Conservation (phyloP, 176 grass and related monocot species). For the Oryza glumipatula region DNA sequence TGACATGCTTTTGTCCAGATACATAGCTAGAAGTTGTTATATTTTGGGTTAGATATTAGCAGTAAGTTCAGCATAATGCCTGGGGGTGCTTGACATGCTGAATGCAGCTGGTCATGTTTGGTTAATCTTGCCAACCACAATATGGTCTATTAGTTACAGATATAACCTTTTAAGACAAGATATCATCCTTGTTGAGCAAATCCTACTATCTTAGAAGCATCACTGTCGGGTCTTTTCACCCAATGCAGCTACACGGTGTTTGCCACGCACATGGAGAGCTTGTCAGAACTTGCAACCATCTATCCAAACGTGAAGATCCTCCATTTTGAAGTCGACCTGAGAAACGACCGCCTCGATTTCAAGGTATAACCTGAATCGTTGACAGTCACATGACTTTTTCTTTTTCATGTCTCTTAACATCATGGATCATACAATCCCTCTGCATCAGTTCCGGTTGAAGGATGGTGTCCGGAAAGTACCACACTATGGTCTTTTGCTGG, state of each 20-base stretch:
- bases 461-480: slow-evolving; percentile 73
- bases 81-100: background rate
- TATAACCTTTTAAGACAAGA: slow-evolving; percentile 7
- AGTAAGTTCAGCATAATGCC: slow-evolving; percentile 8
- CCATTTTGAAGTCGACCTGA: slow-evolving; percentile 88
- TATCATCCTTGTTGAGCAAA: slow-evolving; percentile 1
- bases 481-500: slow-evolving; percentile 87
- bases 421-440: background rate
- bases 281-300: slow-evolving; percentile 85
- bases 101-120: slow-evolving; percentile 5
- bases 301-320: slow-evolving; percentile 98
- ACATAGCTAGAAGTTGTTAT: no score
- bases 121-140: background rate
- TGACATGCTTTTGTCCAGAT: no score
- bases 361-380: slow-evolving; percentile 49
- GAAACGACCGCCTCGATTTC: slow-evolving; percentile 87
- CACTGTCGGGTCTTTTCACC: background rate
- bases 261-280: slow-evolving; percentile 92
- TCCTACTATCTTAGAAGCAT: background rate
- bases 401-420: slow-evolving; percentile 33
- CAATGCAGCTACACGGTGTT: slow-evolving; percentile 79
- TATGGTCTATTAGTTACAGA: background rate
- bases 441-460: slow-evolving; percentile 67
- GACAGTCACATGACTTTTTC: background rate
- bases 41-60: background rate